phyloP scores from a whole-genome alignment of 2,329 filamentous ascomycete species.

The Aciculosporium take region DNA sequence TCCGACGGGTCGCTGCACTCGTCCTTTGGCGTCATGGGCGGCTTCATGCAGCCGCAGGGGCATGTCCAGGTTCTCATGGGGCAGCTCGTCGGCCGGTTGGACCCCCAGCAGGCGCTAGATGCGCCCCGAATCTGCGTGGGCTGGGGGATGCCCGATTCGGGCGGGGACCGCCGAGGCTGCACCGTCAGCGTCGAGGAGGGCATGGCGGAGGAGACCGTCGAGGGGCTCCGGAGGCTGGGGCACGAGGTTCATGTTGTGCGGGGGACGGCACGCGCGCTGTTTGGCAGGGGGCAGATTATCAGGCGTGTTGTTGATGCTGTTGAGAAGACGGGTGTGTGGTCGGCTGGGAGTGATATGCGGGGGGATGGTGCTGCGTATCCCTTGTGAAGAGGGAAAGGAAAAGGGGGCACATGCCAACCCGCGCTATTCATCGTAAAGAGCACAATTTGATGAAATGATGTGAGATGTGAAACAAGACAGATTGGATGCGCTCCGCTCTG shows the following conservation, averaged over 20 bases:
- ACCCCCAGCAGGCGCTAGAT: slow-evolving; percentile 79
- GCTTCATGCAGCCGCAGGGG: slow-evolving; percentile 96
- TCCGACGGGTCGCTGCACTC: slow-evolving; percentile 62
- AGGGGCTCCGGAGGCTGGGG: slow-evolving; percentile 53
- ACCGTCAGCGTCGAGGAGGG: slow-evolving; percentile 74
- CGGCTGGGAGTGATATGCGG: slow-evolving; percentile 74
- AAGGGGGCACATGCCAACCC: too few species aligned
- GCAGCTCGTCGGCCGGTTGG: slow-evolving; percentile 67
- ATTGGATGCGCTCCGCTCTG: too few species aligned
- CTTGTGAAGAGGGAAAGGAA: slow-evolving; percentile 12
- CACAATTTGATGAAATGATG: too few species aligned
- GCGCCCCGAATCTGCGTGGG: slow-evolving; percentile 83
- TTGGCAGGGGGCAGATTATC: slow-evolving; percentile 81
- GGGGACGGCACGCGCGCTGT: slow-evolving; percentile 53
- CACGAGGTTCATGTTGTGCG: slow-evolving; percentile 57
- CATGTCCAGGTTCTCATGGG: slow-evolving; percentile 88
- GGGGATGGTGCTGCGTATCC: slow-evolving; percentile 64
- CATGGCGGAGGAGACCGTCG: slow-evolving; percentile 52
- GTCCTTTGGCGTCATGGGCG: slow-evolving; percentile 93
- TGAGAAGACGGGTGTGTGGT: slow-evolving; percentile 63
- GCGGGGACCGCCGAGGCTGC: slow-evolving; percentile 41
- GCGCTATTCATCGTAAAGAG: too few species aligned
- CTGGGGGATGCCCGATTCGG: slow-evolving; percentile 50
- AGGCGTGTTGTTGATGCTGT: slow-evolving; percentile 54
- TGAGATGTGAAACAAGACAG: too few species aligned